Base-by-base conservation (phyloP, 176 grass and related monocot species). In the Phoenix dactylifera region DNA sequence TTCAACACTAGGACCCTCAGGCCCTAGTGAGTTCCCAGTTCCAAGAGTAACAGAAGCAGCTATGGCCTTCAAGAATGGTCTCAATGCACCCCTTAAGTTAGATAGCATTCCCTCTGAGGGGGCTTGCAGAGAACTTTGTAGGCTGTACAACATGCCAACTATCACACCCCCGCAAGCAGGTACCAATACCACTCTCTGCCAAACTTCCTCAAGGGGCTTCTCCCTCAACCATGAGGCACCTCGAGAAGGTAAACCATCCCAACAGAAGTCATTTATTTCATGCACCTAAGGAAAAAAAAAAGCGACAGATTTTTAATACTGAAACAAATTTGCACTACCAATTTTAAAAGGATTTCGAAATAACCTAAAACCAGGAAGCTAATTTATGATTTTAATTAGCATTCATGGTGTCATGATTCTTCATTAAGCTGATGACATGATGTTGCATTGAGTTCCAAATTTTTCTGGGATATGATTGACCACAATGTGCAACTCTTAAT, bases 1-100 rank as follows among this genome's bases (percentile, higher is more conserved):
- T 51, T 96, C 86, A 6, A 96, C 92, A 63, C 86, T 96, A 49
- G 86, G 92, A 35, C 92, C 92, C 71, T 96, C 92, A 23, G 92
- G 92, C 6, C 92, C 92, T 59, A 96, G 76, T 44, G 92, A 90
- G 67, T 96, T 96, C 26, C 83, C 92, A 20, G 92, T 96, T 77
- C 92, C 83, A 23, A 96, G 87, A 0, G 92, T 96, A 62, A 96
- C 81, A 62, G 92, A 79, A 82, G 87, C 92, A 22, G 81, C 80
- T 55, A 85, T 22, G 7, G 87, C 80, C 79, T 96, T 96, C 75
- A 96, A 66, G 59, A 84, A 61, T 72, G 83, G 84, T 64, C 77
- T 75, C 35, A 81, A 69, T 20, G 74, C 72, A 59, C 72, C 67
- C 58, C 54, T 87, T 51, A 81, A 58, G 63, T 54, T 67, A 69